Conservation (phyloP, 768 basidiomycete genomes). For the Strobilomyces confusus region DNA sequence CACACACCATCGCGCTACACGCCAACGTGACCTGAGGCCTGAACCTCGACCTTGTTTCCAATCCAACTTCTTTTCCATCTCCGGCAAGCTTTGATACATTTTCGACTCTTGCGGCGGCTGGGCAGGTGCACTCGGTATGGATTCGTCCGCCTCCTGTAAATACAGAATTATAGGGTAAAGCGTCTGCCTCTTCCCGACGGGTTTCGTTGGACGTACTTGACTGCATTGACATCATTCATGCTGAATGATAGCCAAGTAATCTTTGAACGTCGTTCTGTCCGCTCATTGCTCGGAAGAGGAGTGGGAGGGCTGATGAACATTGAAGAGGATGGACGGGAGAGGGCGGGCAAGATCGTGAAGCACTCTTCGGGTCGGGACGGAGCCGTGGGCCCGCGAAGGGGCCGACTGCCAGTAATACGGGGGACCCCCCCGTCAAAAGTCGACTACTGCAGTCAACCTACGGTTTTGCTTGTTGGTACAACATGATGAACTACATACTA, state of each 20-base stretch:
- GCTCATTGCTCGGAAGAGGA: too few relatives aligned
- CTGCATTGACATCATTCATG: constrained; percentile 31
- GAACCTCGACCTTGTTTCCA: constrained; percentile 95
- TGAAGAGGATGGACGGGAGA: too few relatives aligned
- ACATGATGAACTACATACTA: too few relatives aligned
- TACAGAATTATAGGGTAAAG: neutral
- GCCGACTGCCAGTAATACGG: too few relatives aligned
- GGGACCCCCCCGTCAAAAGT: too few relatives aligned
- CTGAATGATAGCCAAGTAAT: neutral
- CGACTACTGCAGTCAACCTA: too few relatives aligned
- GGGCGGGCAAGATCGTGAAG: too few relatives aligned
- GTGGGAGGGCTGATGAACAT: too few relatives aligned
- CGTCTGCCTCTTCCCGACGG: neutral
- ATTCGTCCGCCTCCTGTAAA: constrained; percentile 69
- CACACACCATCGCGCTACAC: constrained; percentile 55
- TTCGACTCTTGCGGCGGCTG: constrained; percentile 74
- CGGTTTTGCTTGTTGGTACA: too few relatives aligned
- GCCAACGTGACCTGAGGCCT: constrained; percentile 85
- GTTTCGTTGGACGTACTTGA: constrained; percentile 27
- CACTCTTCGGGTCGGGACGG: too few relatives aligned
- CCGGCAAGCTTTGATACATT: constrained; percentile 82
- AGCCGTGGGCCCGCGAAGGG: too few relatives aligned
- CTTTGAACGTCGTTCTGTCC: too few relatives aligned
- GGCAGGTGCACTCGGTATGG: constrained; percentile 70
- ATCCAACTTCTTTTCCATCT: constrained; percentile 88